These are phyloP conservation scores for Neurospora discreta DNA, from an alignment of 495 filamentous ascomycete species.

Conservation along the genomic window DNA sequence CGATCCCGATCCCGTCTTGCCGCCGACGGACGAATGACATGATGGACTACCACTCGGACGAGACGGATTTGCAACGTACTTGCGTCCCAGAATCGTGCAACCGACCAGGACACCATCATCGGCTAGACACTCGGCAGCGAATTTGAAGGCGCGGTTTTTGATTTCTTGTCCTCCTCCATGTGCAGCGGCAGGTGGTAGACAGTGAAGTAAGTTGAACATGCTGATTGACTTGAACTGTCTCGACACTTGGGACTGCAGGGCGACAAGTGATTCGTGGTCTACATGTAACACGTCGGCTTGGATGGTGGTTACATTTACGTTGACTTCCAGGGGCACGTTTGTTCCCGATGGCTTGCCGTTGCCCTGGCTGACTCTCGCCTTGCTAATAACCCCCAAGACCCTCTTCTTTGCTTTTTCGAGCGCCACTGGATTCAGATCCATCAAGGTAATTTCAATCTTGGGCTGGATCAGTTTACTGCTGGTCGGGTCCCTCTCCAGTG, in stretches of 20 bases:
- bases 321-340: neutral
- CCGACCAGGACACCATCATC: conserved; percentile 26
- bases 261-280: neutral
- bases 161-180: neutral
- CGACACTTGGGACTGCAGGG: neutral
- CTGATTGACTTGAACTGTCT: conserved; percentile 25
- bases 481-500: neutral
- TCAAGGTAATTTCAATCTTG: conserved; percentile 12
- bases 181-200: conserved; percentile 19
- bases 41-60: too few relatives aligned
- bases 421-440: conserved; percentile 21
- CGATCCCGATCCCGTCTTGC: conserved; percentile 6
- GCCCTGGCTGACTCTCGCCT: neutral
- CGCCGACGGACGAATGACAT: conserved; percentile 12
- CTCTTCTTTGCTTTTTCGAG: conserved; percentile 9
- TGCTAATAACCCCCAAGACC: neutral
- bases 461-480: neutral
- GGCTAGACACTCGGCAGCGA: conserved; percentile 13
- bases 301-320: conserved; percentile 3
- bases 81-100: conserved; percentile 21
- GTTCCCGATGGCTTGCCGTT: neutral
- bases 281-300: conserved; percentile 12
- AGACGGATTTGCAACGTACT: neutral
- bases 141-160: conserved; percentile 13
- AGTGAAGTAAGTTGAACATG: conserved; percentile 32